Conservation (phyloP, 306 rosid species). For the Dicorynia guianensis region DNA sequence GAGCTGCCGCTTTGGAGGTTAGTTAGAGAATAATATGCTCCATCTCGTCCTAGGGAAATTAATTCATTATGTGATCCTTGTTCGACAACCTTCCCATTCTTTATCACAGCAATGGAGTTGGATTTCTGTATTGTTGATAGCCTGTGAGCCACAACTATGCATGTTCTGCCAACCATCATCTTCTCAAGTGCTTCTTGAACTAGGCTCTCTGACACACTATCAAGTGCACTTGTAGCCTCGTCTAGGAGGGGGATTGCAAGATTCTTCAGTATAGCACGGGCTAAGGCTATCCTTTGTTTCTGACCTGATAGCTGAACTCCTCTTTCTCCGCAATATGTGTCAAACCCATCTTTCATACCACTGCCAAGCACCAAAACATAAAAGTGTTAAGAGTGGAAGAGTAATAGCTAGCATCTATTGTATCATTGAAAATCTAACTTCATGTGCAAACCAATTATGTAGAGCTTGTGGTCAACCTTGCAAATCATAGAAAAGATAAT, state of each 20-base stretch:
- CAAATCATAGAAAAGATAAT: background rate
- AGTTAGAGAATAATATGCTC: conserved; percentile 53
- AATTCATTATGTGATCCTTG: conserved; percentile 69
- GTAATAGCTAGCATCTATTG: background rate
- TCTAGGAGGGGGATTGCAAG: conserved; percentile 84
- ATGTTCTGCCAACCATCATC: conserved; percentile 65
- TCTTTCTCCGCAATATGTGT: conserved; percentile 86
- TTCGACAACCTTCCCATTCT: conserved; percentile 59
- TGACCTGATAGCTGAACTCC: conserved; percentile 92
- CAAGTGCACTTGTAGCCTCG: conserved; percentile 94
- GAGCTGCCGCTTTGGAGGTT: conserved; percentile 52
- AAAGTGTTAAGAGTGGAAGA: background rate
- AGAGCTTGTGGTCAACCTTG: background rate
- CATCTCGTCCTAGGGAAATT: conserved; percentile 50
- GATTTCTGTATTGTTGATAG: conserved; percentile 67
- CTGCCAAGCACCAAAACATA: conserved; percentile 39
- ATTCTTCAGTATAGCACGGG: conserved; percentile 82
- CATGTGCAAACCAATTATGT: background rate
- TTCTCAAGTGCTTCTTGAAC: conserved; percentile 65
- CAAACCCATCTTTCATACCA: conserved; percentile 85
- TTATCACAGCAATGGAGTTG: conserved; percentile 62
- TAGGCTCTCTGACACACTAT: conserved; percentile 76
- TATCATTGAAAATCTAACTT: background rate
- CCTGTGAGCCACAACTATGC: conserved; percentile 67
- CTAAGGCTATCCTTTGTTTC: conserved; percentile 88